Percentiles rank a stretch among this genome's conserved stretches.
Conservation (phyloP, 306 rosid species). For the Casuarina cunninghamiana region DNA sequence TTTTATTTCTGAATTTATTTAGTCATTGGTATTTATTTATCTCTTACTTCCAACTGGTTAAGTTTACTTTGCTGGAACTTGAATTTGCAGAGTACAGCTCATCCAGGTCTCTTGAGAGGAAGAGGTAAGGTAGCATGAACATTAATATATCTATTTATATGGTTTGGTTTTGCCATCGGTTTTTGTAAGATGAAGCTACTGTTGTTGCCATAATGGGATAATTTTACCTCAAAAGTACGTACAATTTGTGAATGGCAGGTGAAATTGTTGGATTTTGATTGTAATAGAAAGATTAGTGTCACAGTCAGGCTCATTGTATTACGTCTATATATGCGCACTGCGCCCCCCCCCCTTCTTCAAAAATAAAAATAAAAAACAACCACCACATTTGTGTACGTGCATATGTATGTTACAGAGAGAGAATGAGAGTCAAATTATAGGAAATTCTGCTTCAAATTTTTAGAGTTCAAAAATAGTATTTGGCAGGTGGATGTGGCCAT, state of each 20-base stretch:
- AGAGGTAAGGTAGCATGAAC: conserved; percentile 45
- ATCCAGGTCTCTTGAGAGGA: conserved; percentile 58
- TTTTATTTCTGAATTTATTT: background rate
- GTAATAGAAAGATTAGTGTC: too few relatives aligned
- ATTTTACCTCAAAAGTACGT: background rate
- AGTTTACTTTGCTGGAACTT: conserved; percentile 28
- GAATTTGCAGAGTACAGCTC: conserved; percentile 70
- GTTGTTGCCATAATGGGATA: background rate
- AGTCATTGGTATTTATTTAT: background rate
- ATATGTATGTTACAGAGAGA: too few relatives aligned
- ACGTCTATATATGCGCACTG: too few relatives aligned
- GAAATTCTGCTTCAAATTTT: too few relatives aligned
- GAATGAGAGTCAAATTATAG: too few relatives aligned
- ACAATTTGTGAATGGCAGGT: background rate
- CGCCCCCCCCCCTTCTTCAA: too few relatives aligned
- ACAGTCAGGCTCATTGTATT: too few relatives aligned
- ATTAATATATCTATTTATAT: background rate
- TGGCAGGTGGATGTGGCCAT: too few relatives aligned
- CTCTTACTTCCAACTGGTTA: background rate
- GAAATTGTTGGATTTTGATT: background rate
- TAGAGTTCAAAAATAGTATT: too few relatives aligned
- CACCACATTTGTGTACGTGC: too few relatives aligned
- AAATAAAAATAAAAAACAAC: too few relatives aligned
- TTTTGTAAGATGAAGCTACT: background rate
- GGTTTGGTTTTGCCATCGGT: background rate